Evolutionary conservation across 768 basidiomycete genomes (phyloP).

Genomic region (Mycena haematopus): DNA sequence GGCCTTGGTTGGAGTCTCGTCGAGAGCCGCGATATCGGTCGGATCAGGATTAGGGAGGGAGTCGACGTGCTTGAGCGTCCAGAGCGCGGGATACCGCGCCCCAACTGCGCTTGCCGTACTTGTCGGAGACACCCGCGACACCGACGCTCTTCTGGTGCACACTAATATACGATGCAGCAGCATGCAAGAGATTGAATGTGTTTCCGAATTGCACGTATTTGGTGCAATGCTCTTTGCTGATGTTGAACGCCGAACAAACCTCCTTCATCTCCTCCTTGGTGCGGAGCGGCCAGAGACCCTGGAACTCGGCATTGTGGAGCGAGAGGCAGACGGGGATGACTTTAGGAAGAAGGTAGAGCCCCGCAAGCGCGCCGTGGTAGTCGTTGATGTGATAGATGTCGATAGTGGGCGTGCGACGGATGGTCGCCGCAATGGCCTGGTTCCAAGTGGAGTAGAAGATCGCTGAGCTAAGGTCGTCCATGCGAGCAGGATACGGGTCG

Average conservation of each 20-base stretch:
- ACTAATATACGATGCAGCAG: conserved; percentile 91
- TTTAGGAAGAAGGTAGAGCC: conserved; percentile 91
- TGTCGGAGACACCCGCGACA: conserved; percentile 97
- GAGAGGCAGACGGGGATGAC: conserved; percentile 90
- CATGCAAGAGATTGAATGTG: conserved; percentile 95
- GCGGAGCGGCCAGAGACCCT: conserved; percentile 94
- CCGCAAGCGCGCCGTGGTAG: conserved; percentile 92
- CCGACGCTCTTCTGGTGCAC: conserved; percentile 92
- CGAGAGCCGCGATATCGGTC: conserved; percentile 91
- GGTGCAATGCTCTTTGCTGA: conserved; percentile 93
- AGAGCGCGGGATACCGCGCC: conserved; percentile 94
- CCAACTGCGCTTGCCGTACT: conserved; percentile 97
- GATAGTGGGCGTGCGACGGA: conserved; percentile 83
- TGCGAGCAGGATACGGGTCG: conserved; percentile 94
- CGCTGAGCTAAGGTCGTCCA: conserved; percentile 96
- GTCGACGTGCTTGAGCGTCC: conserved; percentile 95
- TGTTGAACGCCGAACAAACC: conserved; percentile 97
- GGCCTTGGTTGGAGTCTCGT: conserved; percentile 74
- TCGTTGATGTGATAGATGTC: conserved; percentile 97
- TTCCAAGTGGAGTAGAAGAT: conserved; percentile 99
- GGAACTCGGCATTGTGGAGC: conserved; percentile 96
- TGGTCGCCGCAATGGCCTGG: conserved; percentile 92
- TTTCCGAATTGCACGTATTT: conserved; percentile 99
- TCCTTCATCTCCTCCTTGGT: conserved; percentile 99
- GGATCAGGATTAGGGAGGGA: conserved; percentile 96